Base-by-base conservation (phyloP, 2,329 filamentous ascomycete species). In the Ophiostoma fasciatum region DNA sequence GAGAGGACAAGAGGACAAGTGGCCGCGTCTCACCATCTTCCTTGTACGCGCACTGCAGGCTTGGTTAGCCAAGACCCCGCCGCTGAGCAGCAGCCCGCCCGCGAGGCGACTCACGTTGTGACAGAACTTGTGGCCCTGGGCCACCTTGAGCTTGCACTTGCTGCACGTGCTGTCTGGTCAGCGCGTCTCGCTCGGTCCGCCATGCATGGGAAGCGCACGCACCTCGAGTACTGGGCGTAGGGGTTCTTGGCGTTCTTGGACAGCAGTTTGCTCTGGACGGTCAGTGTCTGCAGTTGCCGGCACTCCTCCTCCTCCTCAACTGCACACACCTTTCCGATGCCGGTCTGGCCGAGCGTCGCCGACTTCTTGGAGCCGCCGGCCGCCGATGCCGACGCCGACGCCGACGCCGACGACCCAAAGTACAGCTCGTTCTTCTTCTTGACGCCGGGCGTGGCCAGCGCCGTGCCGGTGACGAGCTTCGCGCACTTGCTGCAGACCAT, bases 341-440 rank as follows among this genome's bases (percentile, higher is more conserved):
- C 71, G 11, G 62, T 70, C 40, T 65, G 63, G 5, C 71, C 71
- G 23, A 74, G 46, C 3, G 71, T 77, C 26, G 68, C 58, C 17
- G 67, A 63, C 37, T 60, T 64, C 41, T 59, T 57, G 31, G 51
- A 52, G 32, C 54, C 50, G 17, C 35, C 21, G 14, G 52, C 41
- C 42, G 55, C 51, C 38, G 62, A 51, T n/a, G 52, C 41, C 42
- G 55, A 51, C 38, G 62, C 51, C 17, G 60, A 58, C 30, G 57
- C 52, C 3, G 58, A 57, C 11, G 66, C 59, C 1, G 70, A 55
- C 2, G 72, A 77, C 32, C 73, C 73, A 48, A 72, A 68, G 52
- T 77, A 78, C 58, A 78, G 72, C 35, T 78, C 74, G 49, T 56
- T 71, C 61, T 74, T 78, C 57, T 72, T 74, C 56, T 78, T 78